Conservation (phyloP, 108 stramenopile genomes). For the Schizochytrium sp. region DNA sequence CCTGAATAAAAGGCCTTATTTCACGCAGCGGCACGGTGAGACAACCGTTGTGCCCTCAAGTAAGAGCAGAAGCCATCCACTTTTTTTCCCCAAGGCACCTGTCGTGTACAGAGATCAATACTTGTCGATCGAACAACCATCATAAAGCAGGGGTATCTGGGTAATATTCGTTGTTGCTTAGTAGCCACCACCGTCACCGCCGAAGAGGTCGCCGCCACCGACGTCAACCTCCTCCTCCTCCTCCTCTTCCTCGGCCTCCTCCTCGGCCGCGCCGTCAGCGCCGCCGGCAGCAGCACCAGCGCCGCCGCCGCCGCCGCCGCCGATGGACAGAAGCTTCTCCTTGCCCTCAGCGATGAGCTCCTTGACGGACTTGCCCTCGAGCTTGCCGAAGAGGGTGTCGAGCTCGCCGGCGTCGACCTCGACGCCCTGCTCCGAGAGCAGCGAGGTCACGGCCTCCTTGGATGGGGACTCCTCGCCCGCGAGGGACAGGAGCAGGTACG, state of each 20-base stretch:
- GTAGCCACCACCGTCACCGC: conserved; percentile 33
- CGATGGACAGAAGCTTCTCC: conserved; percentile 76
- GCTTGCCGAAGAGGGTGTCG: conserved; percentile 57
- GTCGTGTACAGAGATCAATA: too few species aligned
- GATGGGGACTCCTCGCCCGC: conserved; percentile 86
- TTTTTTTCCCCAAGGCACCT: too few species aligned
- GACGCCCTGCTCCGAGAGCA: conserved; percentile 74
- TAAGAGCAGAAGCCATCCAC: too few species aligned
- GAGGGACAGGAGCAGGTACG: conserved; percentile 82
- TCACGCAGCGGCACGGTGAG: too few species aligned
- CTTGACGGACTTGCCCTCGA: conserved; percentile 86
- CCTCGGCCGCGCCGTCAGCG: conserved; percentile 41
- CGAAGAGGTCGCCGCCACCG: conserved; percentile 55
- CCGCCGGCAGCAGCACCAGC: conserved; percentile 62
- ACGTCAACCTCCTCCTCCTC: conserved; percentile 55
- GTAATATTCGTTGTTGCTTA: neutral
- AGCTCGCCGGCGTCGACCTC: conserved; percentile 70
- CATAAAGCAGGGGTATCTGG: too few species aligned
- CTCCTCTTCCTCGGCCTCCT: conserved; percentile 36
- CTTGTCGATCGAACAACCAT: too few species aligned
- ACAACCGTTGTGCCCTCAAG: too few species aligned
- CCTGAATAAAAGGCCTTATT: too few species aligned
- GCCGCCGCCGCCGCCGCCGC: conserved; percentile 69
- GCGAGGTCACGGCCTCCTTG: conserved; percentile 80
- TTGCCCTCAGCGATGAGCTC: conserved; percentile 74